Conservation (phyloP, 768 basidiomycete species). For the Termitomyces sp. region DNA sequence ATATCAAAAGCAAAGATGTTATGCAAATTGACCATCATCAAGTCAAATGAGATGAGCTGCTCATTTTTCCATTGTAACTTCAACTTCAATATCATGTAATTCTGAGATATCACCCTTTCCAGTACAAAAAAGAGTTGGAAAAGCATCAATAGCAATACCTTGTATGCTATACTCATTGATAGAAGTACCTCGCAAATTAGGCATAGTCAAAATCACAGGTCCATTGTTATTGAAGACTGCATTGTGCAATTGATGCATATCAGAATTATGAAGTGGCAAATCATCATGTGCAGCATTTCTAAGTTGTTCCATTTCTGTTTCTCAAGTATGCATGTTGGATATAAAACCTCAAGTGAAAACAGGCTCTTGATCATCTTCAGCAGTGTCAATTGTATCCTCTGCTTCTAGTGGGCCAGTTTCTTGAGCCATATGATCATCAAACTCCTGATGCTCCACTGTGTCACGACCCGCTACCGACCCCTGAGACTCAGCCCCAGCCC, state of each 20-base stretch:
- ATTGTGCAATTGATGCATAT: no score
- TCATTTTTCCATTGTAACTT: not conserved
- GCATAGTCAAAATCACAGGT: not conserved
- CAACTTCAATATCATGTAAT: not conserved
- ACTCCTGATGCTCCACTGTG: no score
- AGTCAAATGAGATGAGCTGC: not conserved
- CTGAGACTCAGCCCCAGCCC: no score
- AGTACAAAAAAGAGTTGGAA: no score
- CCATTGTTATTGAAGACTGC: not conserved
- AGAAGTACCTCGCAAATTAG: no score
- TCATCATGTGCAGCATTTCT: not conserved
- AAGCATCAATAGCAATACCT: not conserved
- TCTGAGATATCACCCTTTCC: not conserved
- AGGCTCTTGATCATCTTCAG: not conserved
- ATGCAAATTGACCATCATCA: not conserved
- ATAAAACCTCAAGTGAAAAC: not conserved
- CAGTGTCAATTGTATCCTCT: no score
- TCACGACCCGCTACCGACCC: no score
- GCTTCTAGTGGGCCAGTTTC: no score
- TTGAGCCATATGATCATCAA: no score
- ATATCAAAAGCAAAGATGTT: no score
- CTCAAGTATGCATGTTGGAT: not conserved
- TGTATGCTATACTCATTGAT: not conserved
- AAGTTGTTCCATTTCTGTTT: no score
- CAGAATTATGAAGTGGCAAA: not conserved